Evolutionary conservation across 495 filamentous ascomycete genomes (phyloP), one percentile per base, ranked within the genome.

Genomic region (Neurospora sp.): DNA sequence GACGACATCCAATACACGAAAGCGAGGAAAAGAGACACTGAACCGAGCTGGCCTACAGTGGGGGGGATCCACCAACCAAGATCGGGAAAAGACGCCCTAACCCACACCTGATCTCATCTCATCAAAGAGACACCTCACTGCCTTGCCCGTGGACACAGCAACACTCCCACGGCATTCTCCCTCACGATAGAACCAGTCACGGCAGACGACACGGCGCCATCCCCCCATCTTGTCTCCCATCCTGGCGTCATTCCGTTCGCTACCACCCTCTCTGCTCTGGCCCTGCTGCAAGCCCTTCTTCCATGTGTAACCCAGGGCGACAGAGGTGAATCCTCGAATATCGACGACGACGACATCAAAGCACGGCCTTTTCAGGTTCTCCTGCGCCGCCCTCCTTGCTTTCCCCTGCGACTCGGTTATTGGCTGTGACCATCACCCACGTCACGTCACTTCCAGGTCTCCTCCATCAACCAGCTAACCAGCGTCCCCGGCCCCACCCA

Each of bases 341-440:
- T 65, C 27, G 12, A 61, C 53, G 27, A 44, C 41, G 27, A 31
- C 53, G 22, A 72, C 40, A 70, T 71, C 31, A 20, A 38, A 38
- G 68, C 69, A 44, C 22, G 40, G 27, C 40, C 27, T 40, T 70
- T 70, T 45, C 40, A 12, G 40, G 16, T 31, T 44, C 42, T 65
- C 53, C 53, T 31, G 53, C 53, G 59, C n/a, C 61, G 35, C 42
- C 70, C 41, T 44, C 69, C 42, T 76, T 74, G 72, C 74, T 72
- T 72, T 74, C 68, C 68, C 39, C 37, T 53, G 73, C 61, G 72
- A 65, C 75, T 75, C 72, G 73, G 76, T 45, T 73, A 74, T 73
- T 74, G 74, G 74, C 53, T 65, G 53, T 65, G 53, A 35, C 59
- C 73, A 70, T 40, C 70, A 44, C 73, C 74, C 74, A 75, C 74